phyloP scores from a whole-genome alignment of 345 rosid genomes.

The Salix exigua region DNA sequence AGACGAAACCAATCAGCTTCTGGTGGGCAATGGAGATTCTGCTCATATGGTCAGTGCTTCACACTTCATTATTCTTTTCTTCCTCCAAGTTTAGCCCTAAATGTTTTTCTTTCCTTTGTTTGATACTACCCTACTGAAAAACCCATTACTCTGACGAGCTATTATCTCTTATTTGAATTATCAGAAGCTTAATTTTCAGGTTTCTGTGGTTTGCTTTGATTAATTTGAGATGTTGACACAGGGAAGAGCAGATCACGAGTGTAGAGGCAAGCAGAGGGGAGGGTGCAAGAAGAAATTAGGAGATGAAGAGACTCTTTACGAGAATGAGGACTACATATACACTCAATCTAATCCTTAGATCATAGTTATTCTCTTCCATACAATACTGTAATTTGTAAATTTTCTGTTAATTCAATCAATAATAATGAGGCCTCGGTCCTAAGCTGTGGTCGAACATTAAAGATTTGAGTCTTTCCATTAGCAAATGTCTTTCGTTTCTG shows the following conservation, averaged over 20 bases:
- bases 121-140: not conserved
- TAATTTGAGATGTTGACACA: not conserved
- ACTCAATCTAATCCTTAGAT: not conserved
- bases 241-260: slow-evolving; percentile 7
- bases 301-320: slow-evolving; percentile 10
- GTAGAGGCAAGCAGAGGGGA: slow-evolving; percentile 4
- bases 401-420: too few relatives aligned
- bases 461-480: too few relatives aligned
- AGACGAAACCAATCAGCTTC: not conserved
- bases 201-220: not conserved
- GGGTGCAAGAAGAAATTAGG: slow-evolving; percentile 13
- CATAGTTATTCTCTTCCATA: too few relatives aligned
- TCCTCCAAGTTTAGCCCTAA: not conserved
- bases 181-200: not conserved
- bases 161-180: not conserved
- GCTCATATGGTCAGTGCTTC: not conserved
- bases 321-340: slow-evolving; percentile 25
- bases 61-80: not conserved
- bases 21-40: not conserved
- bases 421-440: too few relatives aligned
- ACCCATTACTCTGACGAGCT: not conserved
- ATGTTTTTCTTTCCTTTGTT: too few relatives aligned
- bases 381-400: too few relatives aligned
- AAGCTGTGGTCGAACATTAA: too few relatives aligned
- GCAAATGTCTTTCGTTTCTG: too few relatives aligned